These are phyloP conservation scores for Blastobotrys attinorum DNA, from an alignment of 805 yeast genomes.

Conservation along the genomic window DNA sequence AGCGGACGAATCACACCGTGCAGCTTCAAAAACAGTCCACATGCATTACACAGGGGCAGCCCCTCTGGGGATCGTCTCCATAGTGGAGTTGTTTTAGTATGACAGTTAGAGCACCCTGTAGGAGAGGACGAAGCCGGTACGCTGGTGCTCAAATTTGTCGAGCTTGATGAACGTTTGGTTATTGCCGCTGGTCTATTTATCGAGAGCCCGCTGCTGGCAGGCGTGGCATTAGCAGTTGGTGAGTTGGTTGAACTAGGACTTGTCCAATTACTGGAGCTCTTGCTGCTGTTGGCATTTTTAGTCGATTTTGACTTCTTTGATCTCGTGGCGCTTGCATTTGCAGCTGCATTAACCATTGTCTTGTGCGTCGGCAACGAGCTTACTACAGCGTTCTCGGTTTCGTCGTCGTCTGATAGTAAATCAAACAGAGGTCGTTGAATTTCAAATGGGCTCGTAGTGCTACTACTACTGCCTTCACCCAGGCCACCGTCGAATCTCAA, in stretches of 20 bases:
- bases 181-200: too few relatives aligned
- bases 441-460: not conserved
- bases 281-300: not conserved
- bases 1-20: constrained; percentile 96
- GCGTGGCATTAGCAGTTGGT: not conserved
- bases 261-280: not conserved
- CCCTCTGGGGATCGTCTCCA: constrained; percentile 95
- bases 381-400: not conserved
- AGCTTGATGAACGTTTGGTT: too few relatives aligned
- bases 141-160: not conserved
- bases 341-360: not conserved
- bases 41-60: constrained; percentile 89
- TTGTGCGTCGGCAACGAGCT: not conserved
- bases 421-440: not conserved
- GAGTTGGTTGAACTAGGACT: not conserved
- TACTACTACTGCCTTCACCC: not conserved
- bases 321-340: not conserved
- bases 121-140: constrained; percentile 2
- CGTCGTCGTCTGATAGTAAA: not conserved
- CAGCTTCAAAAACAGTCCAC: constrained; percentile 84
- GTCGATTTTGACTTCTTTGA: not conserved
- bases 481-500: not conserved
- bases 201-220: not conserved
- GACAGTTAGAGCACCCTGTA: constrained; percentile 71
- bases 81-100: constrained; percentile 84